phyloP scores from a whole-genome alignment of 2,329 filamentous ascomycete genomes.

The Aspergillus sp. region DNA sequence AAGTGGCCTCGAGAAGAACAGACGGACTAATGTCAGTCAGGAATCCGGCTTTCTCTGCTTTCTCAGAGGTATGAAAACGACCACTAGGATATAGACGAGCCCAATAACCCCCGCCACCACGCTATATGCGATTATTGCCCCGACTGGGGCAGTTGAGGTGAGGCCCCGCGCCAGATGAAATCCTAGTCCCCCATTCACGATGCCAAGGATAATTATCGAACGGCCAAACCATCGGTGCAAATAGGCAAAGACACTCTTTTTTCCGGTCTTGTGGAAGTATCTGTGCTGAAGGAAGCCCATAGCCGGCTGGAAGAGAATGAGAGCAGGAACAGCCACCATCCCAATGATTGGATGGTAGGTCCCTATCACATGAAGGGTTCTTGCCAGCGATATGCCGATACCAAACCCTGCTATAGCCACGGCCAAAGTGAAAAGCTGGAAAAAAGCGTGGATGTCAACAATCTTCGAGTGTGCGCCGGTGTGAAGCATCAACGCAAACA shows the following conservation, averaged over 20 bases:
- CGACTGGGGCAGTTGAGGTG: background rate
- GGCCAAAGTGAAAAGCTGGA: constrained; percentile 49
- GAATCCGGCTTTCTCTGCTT: too few species aligned
- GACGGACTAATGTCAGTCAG: too few species aligned
- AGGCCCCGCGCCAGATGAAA: constrained; percentile 44
- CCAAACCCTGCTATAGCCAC: constrained; percentile 51
- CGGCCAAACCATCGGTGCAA: constrained; percentile 58
- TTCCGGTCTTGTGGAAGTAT: constrained; percentile 48
- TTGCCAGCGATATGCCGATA: constrained; percentile 52
- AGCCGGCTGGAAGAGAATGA: constrained; percentile 58
- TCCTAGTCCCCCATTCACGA: constrained; percentile 59
- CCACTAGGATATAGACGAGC: background rate
- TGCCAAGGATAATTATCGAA: constrained; percentile 49
- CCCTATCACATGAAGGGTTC: constrained; percentile 34
- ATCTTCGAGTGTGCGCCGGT: constrained; percentile 12
- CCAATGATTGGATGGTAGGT: constrained; percentile 55
- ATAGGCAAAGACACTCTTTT: constrained; percentile 48
- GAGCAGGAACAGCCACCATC: constrained; percentile 47
- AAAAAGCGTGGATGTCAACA: constrained; percentile 11
- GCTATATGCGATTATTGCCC: background rate
- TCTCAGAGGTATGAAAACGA: background rate
- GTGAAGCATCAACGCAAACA: constrained; percentile 17
- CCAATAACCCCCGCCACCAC: background rate
- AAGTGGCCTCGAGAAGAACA: too few species aligned
- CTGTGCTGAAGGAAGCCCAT: constrained; percentile 54